phyloP scores from a whole-genome alignment of 441 rosid genomes.

The Gossypium aridum region DNA sequence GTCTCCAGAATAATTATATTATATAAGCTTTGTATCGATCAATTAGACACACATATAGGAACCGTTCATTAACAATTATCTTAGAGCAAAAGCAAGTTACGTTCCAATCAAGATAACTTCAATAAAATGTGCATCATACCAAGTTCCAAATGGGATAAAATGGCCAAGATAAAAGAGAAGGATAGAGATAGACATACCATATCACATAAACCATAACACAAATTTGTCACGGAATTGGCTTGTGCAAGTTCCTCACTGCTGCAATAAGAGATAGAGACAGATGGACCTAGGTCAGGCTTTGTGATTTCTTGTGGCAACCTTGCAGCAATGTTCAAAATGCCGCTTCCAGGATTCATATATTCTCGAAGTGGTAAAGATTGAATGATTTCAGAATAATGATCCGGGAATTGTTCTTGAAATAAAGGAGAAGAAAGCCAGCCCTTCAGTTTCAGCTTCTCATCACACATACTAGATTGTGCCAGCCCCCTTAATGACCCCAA shows the following conservation, averaged over 20 bases:
- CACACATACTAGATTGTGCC: constrained; percentile 49
- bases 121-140: constrained; percentile 2
- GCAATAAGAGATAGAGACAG: constrained; percentile 65
- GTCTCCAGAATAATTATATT: background rate
- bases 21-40: background rate
- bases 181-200: constrained; percentile 42
- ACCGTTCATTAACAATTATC: background rate
- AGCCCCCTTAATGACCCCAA: constrained; percentile 70
- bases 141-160: constrained; percentile 1
- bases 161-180: background rate
- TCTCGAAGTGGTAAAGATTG: constrained; percentile 68
- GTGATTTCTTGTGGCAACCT: constrained; percentile 43
- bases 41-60: background rate
- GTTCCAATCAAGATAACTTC: background rate
- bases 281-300: constrained; percentile 73
- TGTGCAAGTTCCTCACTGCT: constrained; percentile 57
- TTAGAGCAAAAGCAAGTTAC: background rate
- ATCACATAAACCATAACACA: constrained; percentile 68
- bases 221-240: constrained; percentile 55
- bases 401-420: constrained; percentile 81
- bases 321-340: constrained; percentile 71
- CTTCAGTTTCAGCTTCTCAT: constrained; percentile 77
- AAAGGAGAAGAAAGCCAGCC: constrained; percentile 85
- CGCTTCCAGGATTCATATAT: constrained; percentile 76
- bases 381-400: constrained; percentile 65